phyloP scores from a whole-genome alignment of 2,329 filamentous ascomycete species.

The Allantophomopsis lycopodina region DNA sequence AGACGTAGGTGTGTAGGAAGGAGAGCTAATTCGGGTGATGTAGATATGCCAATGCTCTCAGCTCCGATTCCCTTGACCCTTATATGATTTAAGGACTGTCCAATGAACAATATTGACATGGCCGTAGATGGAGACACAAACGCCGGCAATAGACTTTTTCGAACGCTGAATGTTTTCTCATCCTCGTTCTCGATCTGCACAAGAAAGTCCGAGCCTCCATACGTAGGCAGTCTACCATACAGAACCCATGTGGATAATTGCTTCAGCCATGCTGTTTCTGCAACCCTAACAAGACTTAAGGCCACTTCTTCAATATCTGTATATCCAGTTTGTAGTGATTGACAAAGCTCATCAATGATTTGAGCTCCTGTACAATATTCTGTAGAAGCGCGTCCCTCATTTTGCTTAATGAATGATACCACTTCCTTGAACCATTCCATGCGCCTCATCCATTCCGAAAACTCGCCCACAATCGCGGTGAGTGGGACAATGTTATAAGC shows the following conservation, averaged over 20 bases:
- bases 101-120: slow-evolving; percentile 78
- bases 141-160: slow-evolving; percentile 52
- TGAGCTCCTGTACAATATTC: slow-evolving; percentile 47
- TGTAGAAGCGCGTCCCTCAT: slow-evolving; percentile 1
- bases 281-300: slow-evolving; percentile 56
- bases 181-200: slow-evolving; percentile 33
- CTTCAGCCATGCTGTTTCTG: slow-evolving; percentile 83
- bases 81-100: slow-evolving; percentile 78
- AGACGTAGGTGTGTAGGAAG: slow-evolving; percentile 55
- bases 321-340: slow-evolving; percentile 77
- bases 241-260: slow-evolving; percentile 84
- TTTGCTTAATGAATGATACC: slow-evolving; percentile 46
- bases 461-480: slow-evolving; percentile 71
- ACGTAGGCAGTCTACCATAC: slow-evolving; percentile 69
- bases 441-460: slow-evolving; percentile 72
- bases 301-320: slow-evolving; percentile 71
- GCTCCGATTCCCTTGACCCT: slow-evolving; percentile 33
- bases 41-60: slow-evolving; percentile 7
- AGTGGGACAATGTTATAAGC: slow-evolving; percentile 89
- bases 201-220: slow-evolving; percentile 79
- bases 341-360: slow-evolving; percentile 64
- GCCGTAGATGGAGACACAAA: slow-evolving; percentile 68
- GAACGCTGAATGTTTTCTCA: slow-evolving; percentile 22
- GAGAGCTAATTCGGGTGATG: slow-evolving; percentile 38
- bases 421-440: slow-evolving; percentile 79